A percentile compares a stretch with the other conserved stretches of the same genome.
phyloP scores from a whole-genome alignment of 495 filamentous ascomycete species.

The Penicillium daleae region DNA sequence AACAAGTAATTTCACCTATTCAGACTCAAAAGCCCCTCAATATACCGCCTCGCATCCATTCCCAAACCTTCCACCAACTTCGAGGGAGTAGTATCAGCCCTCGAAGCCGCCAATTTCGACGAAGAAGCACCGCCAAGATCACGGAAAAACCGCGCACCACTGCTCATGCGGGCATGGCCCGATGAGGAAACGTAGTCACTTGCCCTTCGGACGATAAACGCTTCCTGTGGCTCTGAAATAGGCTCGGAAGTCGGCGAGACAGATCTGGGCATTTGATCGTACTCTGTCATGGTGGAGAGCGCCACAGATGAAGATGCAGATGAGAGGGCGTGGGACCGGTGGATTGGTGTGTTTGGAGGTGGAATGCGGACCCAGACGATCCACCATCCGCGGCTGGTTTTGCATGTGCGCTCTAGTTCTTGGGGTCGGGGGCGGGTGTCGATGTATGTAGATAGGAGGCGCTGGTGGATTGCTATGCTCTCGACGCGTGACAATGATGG shows the following conservation, averaged over 20 bases:
- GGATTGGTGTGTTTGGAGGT: constrained; percentile 26
- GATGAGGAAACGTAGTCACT: constrained; percentile 58
- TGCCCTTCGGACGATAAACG: constrained; percentile 78
- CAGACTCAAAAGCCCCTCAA: constrained; percentile 79
- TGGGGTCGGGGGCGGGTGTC: constrained; percentile 59
- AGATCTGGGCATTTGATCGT: constrained; percentile 14
- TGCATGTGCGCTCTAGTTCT: constrained; percentile 84
- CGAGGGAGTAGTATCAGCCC: constrained; percentile 58
- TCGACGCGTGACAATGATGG: constrained; percentile 75
- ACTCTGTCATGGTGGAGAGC: constrained; percentile 25
- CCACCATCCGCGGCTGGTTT: constrained; percentile 95
- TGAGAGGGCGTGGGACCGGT: constrained; percentile 22
- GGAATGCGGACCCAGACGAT: constrained; percentile 85
- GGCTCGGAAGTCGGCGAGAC: background rate
- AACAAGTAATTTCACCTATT: constrained; percentile 54
- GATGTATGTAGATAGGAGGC: constrained; percentile 76
- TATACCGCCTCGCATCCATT: constrained; percentile 82
- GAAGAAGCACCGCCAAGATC: constrained; percentile 48
- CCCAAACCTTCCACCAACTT: constrained; percentile 85
- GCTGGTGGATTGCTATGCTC: constrained; percentile 86
- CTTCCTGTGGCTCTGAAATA: constrained; percentile 58
- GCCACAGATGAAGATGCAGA: constrained; percentile 24
- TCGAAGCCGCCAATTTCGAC: constrained; percentile 23
- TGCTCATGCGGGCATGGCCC: constrained; percentile 40
- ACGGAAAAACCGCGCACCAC: constrained; percentile 52